Evolutionary conservation across 2,329 filamentous ascomycete genomes (phyloP), one percentile per base, ranked within the genome.

Genomic region (Claviceps purpurea): DNA sequence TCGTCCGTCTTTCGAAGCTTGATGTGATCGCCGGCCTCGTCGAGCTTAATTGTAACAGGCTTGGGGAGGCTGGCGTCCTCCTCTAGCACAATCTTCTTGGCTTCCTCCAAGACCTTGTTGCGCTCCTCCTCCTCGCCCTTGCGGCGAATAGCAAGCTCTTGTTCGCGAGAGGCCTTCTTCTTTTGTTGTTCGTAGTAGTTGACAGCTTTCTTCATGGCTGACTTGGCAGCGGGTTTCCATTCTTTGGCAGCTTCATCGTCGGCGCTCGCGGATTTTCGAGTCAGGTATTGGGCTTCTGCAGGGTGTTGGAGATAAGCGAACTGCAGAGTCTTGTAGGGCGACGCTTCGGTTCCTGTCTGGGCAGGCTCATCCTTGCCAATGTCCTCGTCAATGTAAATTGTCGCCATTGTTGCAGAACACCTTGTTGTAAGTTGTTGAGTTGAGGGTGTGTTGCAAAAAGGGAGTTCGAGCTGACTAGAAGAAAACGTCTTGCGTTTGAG

Each of bases 271-370:
- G 81, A 78, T 50, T 84, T 77, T 54, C 59, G 58, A 24, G 54
- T 54, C 44, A 60, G 63, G 50, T 65, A 65, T 50, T 65, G 60
- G 48, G 56, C 54, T 50, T 65, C 60, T 48, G 62, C 58, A 50
- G 59, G 61, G 51, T 59, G 61, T 49, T 62, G 62, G 62, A 89
- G 76, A 69, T 88, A 87, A 55, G 89, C 89, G 64, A 83, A 82
- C 58, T 84, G 75, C 46, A 95, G 78, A 26, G 85, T 81, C 74
- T 94, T 91, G 79, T 83, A 95, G 50, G 89, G 89, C 57, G 82
- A 77, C 54, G 75, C 70, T 66, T 90, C 79, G 56, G 83, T 78
- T 61, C 89, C 89, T 58, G 77, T 73, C 57, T 81, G 78, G 55
- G 77, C 67, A 60, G 79, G 68, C 62, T 86, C 82, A 70, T 93